Evolutionary conservation across 352 stramenopile genomes (phyloP).

Genomic region (Discostella stelligera): DNA sequence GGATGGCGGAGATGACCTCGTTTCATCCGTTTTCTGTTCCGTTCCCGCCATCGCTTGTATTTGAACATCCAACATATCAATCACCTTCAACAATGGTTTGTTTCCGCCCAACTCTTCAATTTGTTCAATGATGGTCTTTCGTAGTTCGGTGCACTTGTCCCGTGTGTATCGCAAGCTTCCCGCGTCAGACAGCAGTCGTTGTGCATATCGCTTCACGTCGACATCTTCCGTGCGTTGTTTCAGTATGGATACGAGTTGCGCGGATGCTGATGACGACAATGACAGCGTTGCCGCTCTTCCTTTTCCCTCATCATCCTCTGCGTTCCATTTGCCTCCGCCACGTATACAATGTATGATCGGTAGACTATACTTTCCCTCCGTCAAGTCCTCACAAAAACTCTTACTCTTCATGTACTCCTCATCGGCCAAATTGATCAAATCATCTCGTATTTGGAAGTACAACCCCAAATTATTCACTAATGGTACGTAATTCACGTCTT

Average conservation of each 20-base stretch:
- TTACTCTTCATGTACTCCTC: constrained; percentile 97
- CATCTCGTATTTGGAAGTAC: constrained; percentile 98
- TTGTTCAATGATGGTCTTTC: constrained; percentile 58
- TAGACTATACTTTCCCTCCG: constrained; percentile 95
- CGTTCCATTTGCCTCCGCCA: constrained; percentile 7
- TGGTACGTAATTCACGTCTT: constrained; percentile 82
- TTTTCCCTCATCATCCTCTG: constrained; percentile 78
- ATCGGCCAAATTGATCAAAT: constrained; percentile 96
- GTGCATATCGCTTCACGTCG: constrained; percentile 93
- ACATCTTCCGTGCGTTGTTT: constrained; percentile 94
- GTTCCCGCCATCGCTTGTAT: constrained; percentile 36
- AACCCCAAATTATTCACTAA: constrained; percentile 92
- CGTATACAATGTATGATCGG: constrained; percentile 79
- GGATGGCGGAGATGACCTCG: neutral
- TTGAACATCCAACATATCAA: constrained; percentile 76
- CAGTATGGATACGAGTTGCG: constrained; percentile 91
- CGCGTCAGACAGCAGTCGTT: constrained; percentile 66
- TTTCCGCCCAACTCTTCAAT: constrained; percentile 77
- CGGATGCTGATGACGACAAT: constrained; percentile 83
- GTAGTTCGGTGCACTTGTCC: constrained; percentile 68
- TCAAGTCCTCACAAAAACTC: constrained; percentile 97
- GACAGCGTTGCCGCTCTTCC: constrained; percentile 16
- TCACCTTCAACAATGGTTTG: constrained; percentile 61
- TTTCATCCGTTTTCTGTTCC: neutral
- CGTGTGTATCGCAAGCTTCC: constrained; percentile 75